Conservation (phyloP, 148 eudicot species). For the Rhododendron molle region DNA sequence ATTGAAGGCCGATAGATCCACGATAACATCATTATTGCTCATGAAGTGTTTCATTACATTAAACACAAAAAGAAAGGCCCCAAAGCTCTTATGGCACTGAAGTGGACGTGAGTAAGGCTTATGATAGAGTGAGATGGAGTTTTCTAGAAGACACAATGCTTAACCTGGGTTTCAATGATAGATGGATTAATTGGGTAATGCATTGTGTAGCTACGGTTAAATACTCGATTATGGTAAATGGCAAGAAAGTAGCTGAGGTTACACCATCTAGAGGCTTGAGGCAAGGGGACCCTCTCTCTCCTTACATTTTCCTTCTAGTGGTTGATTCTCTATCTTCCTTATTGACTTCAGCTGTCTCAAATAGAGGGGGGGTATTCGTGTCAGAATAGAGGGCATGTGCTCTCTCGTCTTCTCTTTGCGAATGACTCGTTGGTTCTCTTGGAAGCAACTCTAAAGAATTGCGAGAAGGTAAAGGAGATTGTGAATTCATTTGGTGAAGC, state of each 20-base stretch:
- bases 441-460: not conserved
- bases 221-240: not conserved
- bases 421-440: not conserved
- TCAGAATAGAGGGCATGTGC: not conserved
- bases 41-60: not conserved
- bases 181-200: not conserved
- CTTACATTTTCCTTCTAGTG: not conserved
- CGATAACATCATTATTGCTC: not conserved
- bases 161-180: fast-evolving
- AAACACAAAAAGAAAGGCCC: not conserved
- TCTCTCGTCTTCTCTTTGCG: not conserved
- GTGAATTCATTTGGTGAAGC: fast-evolving
- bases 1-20: not conserved
- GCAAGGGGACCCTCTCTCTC: not conserved
- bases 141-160: too few species aligned
- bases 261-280: not conserved
- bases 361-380: fast-evolving
- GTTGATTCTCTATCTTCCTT: too few species aligned
- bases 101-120: not conserved
- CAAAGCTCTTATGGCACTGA: fast-evolving
- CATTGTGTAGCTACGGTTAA: fast-evolving
- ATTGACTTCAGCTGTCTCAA: too few species aligned
- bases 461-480: fast-evolving
- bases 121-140: not conserved
- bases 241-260: fast-evolving